These are phyloP conservation scores for Neonothopanus nambi DNA, from an alignment of 1,284 basidiomycete genomes.

Conservation along the genomic window DNA sequence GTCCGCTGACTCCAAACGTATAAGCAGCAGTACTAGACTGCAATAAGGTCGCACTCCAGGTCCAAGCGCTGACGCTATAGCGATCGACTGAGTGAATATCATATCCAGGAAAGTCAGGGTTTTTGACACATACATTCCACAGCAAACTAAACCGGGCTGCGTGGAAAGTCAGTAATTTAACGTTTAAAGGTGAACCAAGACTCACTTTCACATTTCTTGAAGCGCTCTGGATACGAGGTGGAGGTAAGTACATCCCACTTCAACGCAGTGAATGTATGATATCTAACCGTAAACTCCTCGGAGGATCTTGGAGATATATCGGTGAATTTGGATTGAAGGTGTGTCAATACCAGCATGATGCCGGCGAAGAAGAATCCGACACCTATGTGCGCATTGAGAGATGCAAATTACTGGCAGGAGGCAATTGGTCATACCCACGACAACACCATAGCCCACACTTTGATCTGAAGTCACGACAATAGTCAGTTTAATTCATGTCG, in stretches of 20 bases:
- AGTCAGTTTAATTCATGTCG: neutral
- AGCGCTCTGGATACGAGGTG: constrained; percentile 31
- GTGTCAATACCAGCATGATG: constrained; percentile 45
- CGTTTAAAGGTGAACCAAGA: neutral
- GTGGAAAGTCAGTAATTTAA: constrained; percentile 23
- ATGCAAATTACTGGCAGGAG: neutral
- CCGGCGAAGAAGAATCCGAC: constrained; percentile 53
- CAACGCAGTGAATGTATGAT: neutral
- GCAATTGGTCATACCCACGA: constrained; percentile 38
- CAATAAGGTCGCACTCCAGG: constrained; percentile 59
- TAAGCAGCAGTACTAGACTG: constrained; percentile 59
- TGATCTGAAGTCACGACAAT: constrained; percentile 31
- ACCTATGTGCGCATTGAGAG: constrained; percentile 27
- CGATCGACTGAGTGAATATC: neutral
- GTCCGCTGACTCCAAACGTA: constrained; percentile 51
- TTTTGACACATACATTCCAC: constrained; percentile 46
- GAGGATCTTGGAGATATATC: constrained; percentile 46
- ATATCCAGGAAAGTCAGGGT: neutral
- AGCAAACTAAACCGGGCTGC: constrained; percentile 66
- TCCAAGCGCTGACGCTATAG: constrained; percentile 60
- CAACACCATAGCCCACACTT: constrained; percentile 52
- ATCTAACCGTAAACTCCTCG: constrained; percentile 54
- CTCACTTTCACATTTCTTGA: constrained; percentile 48
- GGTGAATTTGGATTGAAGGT: constrained; percentile 49
- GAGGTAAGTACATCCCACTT: neutral